Conservation (phyloP, 257 asterid genomes). For the Solanum ossicruentum region DNA sequence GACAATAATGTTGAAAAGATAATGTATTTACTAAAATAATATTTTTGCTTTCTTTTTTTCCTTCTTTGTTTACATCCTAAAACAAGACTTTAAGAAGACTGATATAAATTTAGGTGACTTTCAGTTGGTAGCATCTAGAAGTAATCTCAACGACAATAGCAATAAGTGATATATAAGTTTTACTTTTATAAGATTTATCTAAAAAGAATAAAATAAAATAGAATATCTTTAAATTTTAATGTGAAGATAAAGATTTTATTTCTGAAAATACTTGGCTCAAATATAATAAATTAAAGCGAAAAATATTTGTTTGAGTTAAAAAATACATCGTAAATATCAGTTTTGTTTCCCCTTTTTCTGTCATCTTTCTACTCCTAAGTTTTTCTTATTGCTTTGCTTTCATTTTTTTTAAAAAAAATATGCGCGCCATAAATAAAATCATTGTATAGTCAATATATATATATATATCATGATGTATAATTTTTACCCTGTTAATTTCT, state of each 20-base stretch:
- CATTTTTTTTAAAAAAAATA: no score
- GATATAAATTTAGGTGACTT: not conserved
- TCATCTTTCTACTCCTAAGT: no score
- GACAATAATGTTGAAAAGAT: not conserved
- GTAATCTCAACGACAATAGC: not conserved
- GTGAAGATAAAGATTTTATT: not conserved
- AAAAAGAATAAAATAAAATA: not conserved
- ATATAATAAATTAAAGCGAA: not conserved
- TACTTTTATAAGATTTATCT: not conserved
- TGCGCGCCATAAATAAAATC: no score
- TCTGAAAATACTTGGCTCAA: no score
- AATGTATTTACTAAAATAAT: not conserved
- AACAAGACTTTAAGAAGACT: not conserved
- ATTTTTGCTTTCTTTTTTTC: not conserved
- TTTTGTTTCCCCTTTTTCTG: no score
- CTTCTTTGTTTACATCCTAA: not conserved
- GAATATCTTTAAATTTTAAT: rapidly evolving
- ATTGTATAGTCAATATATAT: no score
- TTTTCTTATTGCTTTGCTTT: no score
- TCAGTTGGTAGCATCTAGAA: not conserved
- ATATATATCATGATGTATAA: no score
- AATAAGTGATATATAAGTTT: not conserved
- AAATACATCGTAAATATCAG: no score
- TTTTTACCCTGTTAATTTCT: no score
- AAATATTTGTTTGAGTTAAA: not conserved